These are phyloP conservation scores for Kazachstania viticola DNA, from an alignment of 805 yeast genomes.

Conservation along the genomic window DNA sequence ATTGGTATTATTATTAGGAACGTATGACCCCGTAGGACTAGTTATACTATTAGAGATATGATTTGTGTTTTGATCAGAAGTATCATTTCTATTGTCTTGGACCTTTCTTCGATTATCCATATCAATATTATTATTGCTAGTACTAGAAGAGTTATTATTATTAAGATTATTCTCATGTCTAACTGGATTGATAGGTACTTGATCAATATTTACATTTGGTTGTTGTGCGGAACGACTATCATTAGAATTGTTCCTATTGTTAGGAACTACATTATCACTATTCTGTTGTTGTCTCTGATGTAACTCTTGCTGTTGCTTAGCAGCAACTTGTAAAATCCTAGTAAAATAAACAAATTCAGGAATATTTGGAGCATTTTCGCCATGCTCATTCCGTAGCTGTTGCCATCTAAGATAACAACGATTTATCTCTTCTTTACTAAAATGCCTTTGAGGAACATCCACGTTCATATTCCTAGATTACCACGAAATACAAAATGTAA, in stretches of 20 bases:
- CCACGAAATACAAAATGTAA: no score
- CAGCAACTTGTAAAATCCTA: constrained; percentile 25
- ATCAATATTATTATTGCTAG: background rate
- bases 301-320: constrained; percentile 24
- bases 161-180: background rate
- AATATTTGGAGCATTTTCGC: constrained; percentile 25
- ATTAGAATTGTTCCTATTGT: background rate
- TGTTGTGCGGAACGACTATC: background rate
- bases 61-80: no score
- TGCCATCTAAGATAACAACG: constrained; percentile 29
- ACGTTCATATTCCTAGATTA: constrained; percentile 18
- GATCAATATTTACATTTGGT: background rate
- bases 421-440: constrained; percentile 27
- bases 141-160: background rate
- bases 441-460: constrained; percentile 23
- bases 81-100: background rate
- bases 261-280: constrained; percentile 1
- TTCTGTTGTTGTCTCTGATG: constrained; percentile 15
- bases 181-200: constrained; percentile 1
- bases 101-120: background rate
- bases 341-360: constrained; percentile 28
- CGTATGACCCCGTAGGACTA: background rate
- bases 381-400: constrained; percentile 26
- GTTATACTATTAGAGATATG: background rate
- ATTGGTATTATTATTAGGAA: no score